These are phyloP conservation scores for Aspergillus carbonarius DNA, from an alignment of 2,329 filamentous ascomycete genomes.

Conservation along the genomic window DNA sequence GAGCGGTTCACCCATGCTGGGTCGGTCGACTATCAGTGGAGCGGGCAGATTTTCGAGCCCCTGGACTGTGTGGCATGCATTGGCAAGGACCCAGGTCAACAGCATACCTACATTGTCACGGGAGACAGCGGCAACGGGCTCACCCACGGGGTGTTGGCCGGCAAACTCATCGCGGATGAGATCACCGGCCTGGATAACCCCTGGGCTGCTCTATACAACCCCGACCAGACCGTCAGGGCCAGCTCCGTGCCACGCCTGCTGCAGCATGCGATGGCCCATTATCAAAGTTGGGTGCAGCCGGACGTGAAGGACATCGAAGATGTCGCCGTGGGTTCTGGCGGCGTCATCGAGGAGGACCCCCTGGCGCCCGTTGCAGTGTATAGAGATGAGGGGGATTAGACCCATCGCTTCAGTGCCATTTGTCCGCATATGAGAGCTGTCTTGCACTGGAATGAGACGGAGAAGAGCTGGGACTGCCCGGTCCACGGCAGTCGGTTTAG, in stretches of 20 bases:
- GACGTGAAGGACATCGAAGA: conserved; percentile 60
- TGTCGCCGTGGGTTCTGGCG: conserved; percentile 50
- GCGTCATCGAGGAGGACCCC: conserved; percentile 51
- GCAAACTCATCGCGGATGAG: conserved; percentile 54
- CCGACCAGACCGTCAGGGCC: conserved; percentile 46
- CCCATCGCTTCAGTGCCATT: conserved; percentile 53
- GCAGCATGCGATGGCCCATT: conserved; percentile 53
- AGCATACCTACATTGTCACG: conserved; percentile 55
- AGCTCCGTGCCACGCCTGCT: conserved; percentile 50
- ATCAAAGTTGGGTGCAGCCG: conserved; percentile 54
- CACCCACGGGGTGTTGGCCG: conserved; percentile 57
- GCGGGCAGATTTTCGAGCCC: conserved; percentile 58
- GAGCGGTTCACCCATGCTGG: conserved; percentile 54
- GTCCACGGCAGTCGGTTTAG: conserved; percentile 47
- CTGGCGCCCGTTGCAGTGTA: conserved; percentile 56
- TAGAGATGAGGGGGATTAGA: conserved; percentile 54
- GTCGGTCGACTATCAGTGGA: conserved; percentile 57
- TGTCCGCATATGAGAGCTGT: conserved; percentile 59
- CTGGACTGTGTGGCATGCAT: conserved; percentile 58
- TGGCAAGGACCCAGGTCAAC: conserved; percentile 54
- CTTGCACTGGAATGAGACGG: conserved; percentile 56
- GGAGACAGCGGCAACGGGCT: conserved; percentile 60
- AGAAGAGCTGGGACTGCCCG: conserved; percentile 58
- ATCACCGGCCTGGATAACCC: conserved; percentile 52
- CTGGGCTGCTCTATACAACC: conserved; percentile 54